These are phyloP conservation scores for Nemania serpens DNA, from an alignment of 2,329 filamentous ascomycete genomes.

Conservation along the genomic window DNA sequence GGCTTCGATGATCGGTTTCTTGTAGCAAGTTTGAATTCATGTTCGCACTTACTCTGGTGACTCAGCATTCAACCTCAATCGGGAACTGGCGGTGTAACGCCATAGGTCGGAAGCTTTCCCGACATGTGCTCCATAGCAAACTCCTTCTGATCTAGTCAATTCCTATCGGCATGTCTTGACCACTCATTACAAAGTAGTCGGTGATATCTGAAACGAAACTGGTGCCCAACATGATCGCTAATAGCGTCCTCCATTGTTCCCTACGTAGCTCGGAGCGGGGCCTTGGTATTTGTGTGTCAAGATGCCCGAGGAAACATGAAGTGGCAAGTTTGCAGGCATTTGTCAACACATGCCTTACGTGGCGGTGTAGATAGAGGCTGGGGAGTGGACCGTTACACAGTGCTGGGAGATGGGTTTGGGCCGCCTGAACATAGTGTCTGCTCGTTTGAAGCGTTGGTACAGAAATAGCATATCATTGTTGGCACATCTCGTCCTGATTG, in stretches of 20 bases:
- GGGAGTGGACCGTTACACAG: conserved; percentile 13
- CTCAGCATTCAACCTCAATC: conserved; percentile 30
- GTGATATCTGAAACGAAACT: conserved; percentile 37
- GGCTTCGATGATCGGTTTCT: conserved; percentile 2
- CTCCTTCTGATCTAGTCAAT: conserved; percentile 27
- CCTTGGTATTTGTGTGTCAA: conserved; percentile 32
- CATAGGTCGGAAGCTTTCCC: conserved; percentile 31
- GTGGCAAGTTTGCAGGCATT: conserved; percentile 28
- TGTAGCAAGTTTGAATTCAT: conserved; percentile 27
- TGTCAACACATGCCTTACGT: conserved; percentile 36
- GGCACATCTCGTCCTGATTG: conserved; percentile 9
- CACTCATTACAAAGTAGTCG: conserved; percentile 33
- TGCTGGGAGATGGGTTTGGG: conserved; percentile 1
- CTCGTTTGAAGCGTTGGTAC: conserved; percentile 10
- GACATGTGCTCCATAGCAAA: conserved; percentile 28
- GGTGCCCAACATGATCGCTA: conserved; percentile 35
- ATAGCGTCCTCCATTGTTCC: conserved; percentile 32
- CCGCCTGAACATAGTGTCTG: conserved; percentile 11
- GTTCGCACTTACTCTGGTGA: conserved; percentile 24
- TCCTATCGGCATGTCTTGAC: conserved; percentile 31
- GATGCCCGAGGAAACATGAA: conserved; percentile 29
- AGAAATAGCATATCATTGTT: conserved; percentile 23
- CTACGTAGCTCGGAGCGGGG: conserved; percentile 37
- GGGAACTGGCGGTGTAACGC: conserved; percentile 37
- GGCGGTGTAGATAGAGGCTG: conserved; percentile 29